Percentiles rank a stretch among this genome's conserved stretches.
Evolutionary conservation across 768 basidiomycete species (phyloP).

Genomic region (Suillus spraguei): DNA sequence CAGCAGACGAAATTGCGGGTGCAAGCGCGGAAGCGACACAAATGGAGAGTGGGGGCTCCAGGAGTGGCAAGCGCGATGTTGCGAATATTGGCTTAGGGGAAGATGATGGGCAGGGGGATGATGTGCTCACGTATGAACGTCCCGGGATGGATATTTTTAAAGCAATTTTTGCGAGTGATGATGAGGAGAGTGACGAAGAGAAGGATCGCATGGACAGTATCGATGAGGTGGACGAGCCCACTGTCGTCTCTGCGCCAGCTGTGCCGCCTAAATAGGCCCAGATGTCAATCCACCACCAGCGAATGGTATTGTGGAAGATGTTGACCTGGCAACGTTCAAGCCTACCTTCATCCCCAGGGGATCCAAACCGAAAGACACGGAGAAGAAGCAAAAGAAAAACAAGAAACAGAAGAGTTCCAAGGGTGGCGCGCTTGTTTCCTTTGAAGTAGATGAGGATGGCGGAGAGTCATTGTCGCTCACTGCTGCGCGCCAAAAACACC

Average conservation of each 20-base stretch:
- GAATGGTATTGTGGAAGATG: conserved; percentile 19
- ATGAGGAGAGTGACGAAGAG: conserved; percentile 83
- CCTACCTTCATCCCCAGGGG: conserved; percentile 79
- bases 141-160: conserved; percentile 95
- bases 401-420: conserved; percentile 48
- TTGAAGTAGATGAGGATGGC: conserved; percentile 72
- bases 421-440: conserved; percentile 61
- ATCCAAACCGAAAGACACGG: conserved; percentile 40
- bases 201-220: conserved; percentile 27
- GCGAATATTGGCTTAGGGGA: conserved; percentile 90
- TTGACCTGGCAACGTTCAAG: conserved; percentile 77
- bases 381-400: conserved; percentile 51
- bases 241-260: conserved; percentile 17
- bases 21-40: background rate
- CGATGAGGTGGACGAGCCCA: conserved; percentile 11
- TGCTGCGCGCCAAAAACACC: conserved; percentile 33
- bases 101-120: conserved; percentile 85
- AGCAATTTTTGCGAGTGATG: conserved; percentile 96
- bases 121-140: conserved; percentile 85
- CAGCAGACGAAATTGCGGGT: background rate
- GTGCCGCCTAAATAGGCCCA: conserved; percentile 13
- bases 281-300: background rate
- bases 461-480: conserved; percentile 36
- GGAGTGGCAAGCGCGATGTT: conserved; percentile 53
- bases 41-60: background rate